Base-by-base conservation (phyloP, 83 land plant genomes). In the Thuja plicata region DNA sequence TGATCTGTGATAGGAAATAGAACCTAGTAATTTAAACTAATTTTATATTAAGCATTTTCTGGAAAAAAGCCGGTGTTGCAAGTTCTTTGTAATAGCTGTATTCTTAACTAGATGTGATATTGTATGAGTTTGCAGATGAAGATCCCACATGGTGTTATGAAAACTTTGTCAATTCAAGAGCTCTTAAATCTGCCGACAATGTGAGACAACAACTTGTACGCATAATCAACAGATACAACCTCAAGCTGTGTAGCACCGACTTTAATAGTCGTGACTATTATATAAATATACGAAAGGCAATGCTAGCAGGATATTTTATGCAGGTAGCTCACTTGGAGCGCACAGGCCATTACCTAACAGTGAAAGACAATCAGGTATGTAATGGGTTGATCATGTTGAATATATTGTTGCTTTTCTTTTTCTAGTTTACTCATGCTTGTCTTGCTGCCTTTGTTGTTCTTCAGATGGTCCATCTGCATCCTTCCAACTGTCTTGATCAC, bases 261-360 rank as follows among this genome's bases (percentile, higher is more conserved):
- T 98, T 98, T 90, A 94, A 94, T 88, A 98, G 96, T 79, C 95
- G 97, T 17, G 98, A 97, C 60, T 97, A 97, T 90, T 98, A 98
- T 86, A 57, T 95, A 86, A 98, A 97, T 89, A 98, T 98, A n/a
- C 94, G 99, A 46, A 98, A 97, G 91, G 96, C 99, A 34, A 95
- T 98, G 96, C 95, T 98, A 30, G 96, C 99, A 45, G 99, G 99
- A 2, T 98, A 98, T 85, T 98, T 97, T 87, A 98, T 97, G 99
- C 99, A 97, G 91, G 99, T 97, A 54, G 99, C 99, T 43, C 99
- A 98, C 89, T 90, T 98, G 87, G 99, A 98, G 88, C 95, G 99
- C 9, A 96, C 97, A 52, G 99, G 99, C 5, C 97, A 96, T 74
- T 98, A 98, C 80, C 89, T 98, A 87, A 98, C 99, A 24, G 99